These are phyloP conservation scores for Ailanthus altissimus DNA, from an alignment of 345 rosid genomes.

Conservation along the genomic window DNA sequence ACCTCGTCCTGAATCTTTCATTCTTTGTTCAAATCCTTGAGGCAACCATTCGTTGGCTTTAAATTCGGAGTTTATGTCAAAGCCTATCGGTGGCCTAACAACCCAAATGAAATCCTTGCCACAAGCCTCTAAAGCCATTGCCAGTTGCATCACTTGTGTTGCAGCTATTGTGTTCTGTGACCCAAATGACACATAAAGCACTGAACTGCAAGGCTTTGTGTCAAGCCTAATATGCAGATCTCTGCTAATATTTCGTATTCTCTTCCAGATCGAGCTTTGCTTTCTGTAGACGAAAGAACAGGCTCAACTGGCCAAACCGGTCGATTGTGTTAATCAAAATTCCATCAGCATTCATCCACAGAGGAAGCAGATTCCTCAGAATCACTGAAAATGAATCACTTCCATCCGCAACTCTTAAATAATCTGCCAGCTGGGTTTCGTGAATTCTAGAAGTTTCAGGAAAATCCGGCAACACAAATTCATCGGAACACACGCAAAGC, in stretches of 20 bases:
- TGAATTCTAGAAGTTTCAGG: conserved; percentile 26
- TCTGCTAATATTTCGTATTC: background rate
- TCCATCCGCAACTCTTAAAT: conserved; percentile 21
- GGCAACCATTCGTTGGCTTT: conserved; percentile 35
- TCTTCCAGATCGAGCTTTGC: background rate
- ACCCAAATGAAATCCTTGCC: conserved; percentile 40
- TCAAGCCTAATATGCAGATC: conserved; percentile 24
- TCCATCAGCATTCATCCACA: conserved; percentile 23
- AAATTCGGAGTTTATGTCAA: conserved; percentile 38
- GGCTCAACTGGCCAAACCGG: conserved; percentile 48
- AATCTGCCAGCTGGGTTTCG: conserved; percentile 22
- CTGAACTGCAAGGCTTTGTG: conserved; percentile 18
- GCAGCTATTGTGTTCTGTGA: conserved; percentile 29
- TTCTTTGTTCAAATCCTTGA: conserved; percentile 34
- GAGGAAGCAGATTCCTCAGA: conserved; percentile 12
- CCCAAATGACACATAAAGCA: conserved; percentile 30
- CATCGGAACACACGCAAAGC: conserved; percentile 26
- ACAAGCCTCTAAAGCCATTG: conserved; percentile 31
- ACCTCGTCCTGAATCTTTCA: conserved; percentile 21
- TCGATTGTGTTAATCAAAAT: conserved; percentile 32
- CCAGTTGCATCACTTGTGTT: conserved; percentile 33
- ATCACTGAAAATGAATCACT: conserved; percentile 29
- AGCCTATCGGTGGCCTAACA: conserved; percentile 33
- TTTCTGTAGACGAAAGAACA: conserved; percentile 26
- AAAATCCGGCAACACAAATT: conserved; percentile 32